These are phyloP conservation scores for Thermothelomyces thermophilus DNA, from an alignment of 2,329 filamentous ascomycete species.

Conservation along the genomic window DNA sequence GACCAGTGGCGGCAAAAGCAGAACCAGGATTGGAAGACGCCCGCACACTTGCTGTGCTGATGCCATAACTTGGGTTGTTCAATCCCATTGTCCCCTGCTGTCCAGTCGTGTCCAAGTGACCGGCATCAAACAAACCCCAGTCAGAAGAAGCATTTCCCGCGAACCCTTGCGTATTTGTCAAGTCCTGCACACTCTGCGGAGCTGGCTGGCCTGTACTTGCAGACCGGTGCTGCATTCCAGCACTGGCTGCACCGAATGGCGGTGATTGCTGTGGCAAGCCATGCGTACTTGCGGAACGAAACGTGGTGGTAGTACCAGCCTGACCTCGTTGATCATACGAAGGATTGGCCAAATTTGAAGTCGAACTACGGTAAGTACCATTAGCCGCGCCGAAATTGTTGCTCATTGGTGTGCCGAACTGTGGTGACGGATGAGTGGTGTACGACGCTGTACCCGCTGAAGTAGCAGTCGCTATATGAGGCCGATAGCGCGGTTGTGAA, in stretches of 20 bases:
- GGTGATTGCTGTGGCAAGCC: constrained; percentile 19
- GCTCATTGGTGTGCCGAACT: constrained; percentile 23
- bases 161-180: constrained; percentile 20
- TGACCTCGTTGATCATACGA: constrained; percentile 24
- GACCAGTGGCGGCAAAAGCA: constrained; percentile 16
- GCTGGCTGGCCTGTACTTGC: constrained; percentile 15
- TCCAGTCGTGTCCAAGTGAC: constrained; percentile 25
- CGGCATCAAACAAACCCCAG: constrained; percentile 27
- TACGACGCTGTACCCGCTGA: constrained; percentile 23
- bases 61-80: constrained; percentile 24
- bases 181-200: constrained; percentile 19
- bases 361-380: constrained; percentile 23
- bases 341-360: constrained; percentile 16
- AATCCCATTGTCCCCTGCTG: constrained; percentile 24
- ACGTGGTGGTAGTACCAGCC: constrained; percentile 15
- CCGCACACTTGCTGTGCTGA: constrained; percentile 23
- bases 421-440: constrained; percentile 24
- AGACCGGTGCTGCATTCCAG: constrained; percentile 18
- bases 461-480: constrained; percentile 22
- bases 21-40: constrained; percentile 23
- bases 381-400: constrained; percentile 22
- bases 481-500: constrained; percentile 26
- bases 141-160: constrained; percentile 14
- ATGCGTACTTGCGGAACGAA: constrained; percentile 20
- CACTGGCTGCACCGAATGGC: constrained; percentile 11